A percentile compares a stretch with the other conserved stretches of the same genome.
These are phyloP conservation scores for Extremus antarcticus DNA, from an alignment of 495 filamentous ascomycete genomes.

Conservation along the genomic window DNA sequence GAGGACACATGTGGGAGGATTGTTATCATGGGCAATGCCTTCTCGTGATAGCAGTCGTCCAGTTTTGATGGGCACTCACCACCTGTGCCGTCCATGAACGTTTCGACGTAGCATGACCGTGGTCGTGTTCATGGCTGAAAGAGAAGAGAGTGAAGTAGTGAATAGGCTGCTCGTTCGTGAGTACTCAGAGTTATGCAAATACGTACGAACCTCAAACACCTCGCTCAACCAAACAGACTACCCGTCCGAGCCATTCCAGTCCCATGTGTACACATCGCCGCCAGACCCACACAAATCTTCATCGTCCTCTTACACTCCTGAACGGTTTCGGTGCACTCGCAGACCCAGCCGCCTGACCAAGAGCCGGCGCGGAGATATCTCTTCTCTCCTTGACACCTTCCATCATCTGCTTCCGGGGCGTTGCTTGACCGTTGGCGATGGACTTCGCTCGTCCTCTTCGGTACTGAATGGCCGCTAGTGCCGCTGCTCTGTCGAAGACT, in stretches of 20 bases:
- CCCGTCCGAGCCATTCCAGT: not conserved
- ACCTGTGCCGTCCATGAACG: too few species aligned
- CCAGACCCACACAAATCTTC: not conserved
- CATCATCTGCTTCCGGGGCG: conserved; percentile 32
- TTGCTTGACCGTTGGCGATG: conserved; percentile 27
- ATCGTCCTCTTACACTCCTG: conserved; percentile 1
- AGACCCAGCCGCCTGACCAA: conserved; percentile 12
- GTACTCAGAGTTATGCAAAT: not conserved
- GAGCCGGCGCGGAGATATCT: conserved; percentile 32
- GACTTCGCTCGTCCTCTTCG: conserved; percentile 31
- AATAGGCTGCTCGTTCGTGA: too few species aligned
- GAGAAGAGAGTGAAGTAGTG: too few species aligned
- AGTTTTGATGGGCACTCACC: too few species aligned
- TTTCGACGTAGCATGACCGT: too few species aligned
- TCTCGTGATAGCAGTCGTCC: too few species aligned
- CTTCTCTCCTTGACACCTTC: conserved; percentile 23
- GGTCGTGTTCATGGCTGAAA: too few species aligned
- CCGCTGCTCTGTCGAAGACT: conserved; percentile 31
- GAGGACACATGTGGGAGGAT: too few species aligned
- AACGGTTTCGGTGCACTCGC: conserved; percentile 10
- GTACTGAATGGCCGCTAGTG: conserved; percentile 30
- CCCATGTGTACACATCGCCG: not conserved
- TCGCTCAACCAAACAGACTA: not conserved
- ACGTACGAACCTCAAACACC: not conserved
- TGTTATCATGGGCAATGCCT: too few species aligned